These are phyloP conservation scores for Apiospora kogelbergensis DNA, from an alignment of 2,329 filamentous ascomycete genomes.

Conservation along the genomic window DNA sequence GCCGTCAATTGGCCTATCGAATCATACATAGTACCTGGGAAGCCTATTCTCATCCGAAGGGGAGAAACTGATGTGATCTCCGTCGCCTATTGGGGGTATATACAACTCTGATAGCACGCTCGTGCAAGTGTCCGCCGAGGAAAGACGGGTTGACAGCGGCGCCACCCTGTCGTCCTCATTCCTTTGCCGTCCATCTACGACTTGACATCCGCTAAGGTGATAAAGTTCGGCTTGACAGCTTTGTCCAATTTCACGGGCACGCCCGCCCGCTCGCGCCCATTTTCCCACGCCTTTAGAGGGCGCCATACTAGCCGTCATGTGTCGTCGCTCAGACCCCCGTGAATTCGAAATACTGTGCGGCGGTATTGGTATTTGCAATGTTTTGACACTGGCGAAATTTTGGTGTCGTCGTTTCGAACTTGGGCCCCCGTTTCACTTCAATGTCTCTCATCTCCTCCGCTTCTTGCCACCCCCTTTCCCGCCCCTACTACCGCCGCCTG, in stretches of 20 bases:
- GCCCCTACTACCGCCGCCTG: constrained; percentile 12
- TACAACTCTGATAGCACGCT: neutral
- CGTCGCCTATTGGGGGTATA: neutral
- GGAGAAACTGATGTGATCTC: neutral
- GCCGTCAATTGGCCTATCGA: too few relatives aligned
- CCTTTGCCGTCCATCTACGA: neutral
- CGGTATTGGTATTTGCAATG: neutral
- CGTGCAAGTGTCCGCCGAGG: neutral
- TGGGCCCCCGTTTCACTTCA: neutral
- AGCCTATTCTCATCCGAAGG: too few relatives aligned
- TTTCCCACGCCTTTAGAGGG: neutral
- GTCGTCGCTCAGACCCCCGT: neutral
- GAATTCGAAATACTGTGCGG: neutral
- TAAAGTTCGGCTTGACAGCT: neutral
- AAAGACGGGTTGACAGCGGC: neutral
- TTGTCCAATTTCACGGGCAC: neutral
- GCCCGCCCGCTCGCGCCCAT: neutral
- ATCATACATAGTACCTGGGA: too few relatives aligned
- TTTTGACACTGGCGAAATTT: neutral
- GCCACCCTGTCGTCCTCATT: neutral
- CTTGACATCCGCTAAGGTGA: neutral
- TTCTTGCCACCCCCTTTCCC: constrained; percentile 21
- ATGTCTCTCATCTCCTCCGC: constrained; percentile 23
- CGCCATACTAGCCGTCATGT: neutral
- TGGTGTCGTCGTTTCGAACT: neutral